Base-by-base conservation (phyloP, 2,329 filamentous ascomycete genomes). In the Beauveria australis region DNA sequence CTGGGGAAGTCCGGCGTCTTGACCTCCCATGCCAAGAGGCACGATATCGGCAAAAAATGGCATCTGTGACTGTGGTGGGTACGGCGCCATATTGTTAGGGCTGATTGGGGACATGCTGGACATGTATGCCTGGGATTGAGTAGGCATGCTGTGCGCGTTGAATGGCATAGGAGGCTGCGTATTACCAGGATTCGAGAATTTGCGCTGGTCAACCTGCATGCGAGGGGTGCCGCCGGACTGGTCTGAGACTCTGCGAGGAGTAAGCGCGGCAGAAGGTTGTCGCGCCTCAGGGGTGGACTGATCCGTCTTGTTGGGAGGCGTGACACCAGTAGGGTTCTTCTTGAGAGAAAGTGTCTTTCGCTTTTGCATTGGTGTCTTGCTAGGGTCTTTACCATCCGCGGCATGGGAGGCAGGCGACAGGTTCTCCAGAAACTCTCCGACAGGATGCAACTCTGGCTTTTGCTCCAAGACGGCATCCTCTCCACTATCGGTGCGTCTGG, bases 391-490 rank as follows among this genome's bases (percentile, higher is more conserved):
- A 22, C 66, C 68, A 16, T 85, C 77, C 54, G 75, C 73, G 70
- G 76, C 77, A 71, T 84, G 75, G 64, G 84, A 81, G 28, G 40
- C 52, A 14, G 89, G 87, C 1, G 87, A 89, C 43, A 96, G 78
- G 53, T 86, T 90, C 6, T 89, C 89, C 70, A 97, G 93, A 75
- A 95, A 97, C 66, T 97, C 92, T 68, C 96, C 92, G 0, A 97
- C 92, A 4, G 91, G 96, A 69, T 94, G 90, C n/a, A 96, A 78
- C 70, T 96, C 90, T 3, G 90, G 86, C 70, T 93, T 92, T 68
- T 96, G 90, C 63, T 92, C 90, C 65, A 97, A 81, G 1, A 94
- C 91, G 0, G 89, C 92, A 70, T 97, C 92, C n/a, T 90, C 88
- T 9, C 89, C 88, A 46, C 84, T 87, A 68, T 95, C 89, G 66